Conservation (phyloP, 2,329 filamentous ascomycete species). For the Pseudogymnoascus sp. region DNA sequence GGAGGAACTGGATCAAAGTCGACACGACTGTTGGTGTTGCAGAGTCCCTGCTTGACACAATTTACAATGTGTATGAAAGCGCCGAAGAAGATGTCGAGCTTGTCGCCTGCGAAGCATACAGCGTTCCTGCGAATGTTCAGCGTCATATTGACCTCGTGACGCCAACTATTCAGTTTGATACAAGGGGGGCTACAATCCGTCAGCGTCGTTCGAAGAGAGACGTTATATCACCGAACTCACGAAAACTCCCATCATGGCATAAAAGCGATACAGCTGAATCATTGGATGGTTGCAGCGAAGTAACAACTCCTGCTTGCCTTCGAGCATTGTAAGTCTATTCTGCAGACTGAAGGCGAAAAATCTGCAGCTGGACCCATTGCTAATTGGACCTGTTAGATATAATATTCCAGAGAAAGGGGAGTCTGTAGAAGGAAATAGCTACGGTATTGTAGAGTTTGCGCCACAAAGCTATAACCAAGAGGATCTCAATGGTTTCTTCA, state of each 20-base stretch:
- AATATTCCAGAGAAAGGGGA: constrained; percentile 31
- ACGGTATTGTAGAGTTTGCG: constrained; percentile 48
- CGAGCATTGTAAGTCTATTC: constrained; percentile 39
- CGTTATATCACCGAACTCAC: neutral
- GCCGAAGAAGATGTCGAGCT: constrained; percentile 31
- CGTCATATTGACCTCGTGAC: constrained; percentile 28
- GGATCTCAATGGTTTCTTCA: constrained; percentile 39
- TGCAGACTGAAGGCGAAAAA: neutral
- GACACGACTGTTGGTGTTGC: constrained; percentile 32
- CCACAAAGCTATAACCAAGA: constrained; percentile 45
- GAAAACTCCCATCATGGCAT: neutral
- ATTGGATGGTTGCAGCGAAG: constrained; percentile 39
- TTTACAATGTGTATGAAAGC: constrained; percentile 46
- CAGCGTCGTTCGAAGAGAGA: neutral
- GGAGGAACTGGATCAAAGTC: constrained; percentile 25
- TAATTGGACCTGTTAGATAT: neutral
- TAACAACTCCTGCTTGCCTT: constrained; percentile 51
- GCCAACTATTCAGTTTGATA: constrained; percentile 29
- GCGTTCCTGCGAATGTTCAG: constrained; percentile 24
- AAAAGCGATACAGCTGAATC: neutral
- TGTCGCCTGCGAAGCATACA: constrained; percentile 27
- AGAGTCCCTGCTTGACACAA: constrained; percentile 45
- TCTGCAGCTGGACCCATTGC: neutral
- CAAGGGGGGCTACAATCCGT: constrained; percentile 8
- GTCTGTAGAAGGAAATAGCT: constrained; percentile 37